phyloP scores from a whole-genome alignment of 23 red algal genomes.

The Gracilaria domingensis region DNA sequence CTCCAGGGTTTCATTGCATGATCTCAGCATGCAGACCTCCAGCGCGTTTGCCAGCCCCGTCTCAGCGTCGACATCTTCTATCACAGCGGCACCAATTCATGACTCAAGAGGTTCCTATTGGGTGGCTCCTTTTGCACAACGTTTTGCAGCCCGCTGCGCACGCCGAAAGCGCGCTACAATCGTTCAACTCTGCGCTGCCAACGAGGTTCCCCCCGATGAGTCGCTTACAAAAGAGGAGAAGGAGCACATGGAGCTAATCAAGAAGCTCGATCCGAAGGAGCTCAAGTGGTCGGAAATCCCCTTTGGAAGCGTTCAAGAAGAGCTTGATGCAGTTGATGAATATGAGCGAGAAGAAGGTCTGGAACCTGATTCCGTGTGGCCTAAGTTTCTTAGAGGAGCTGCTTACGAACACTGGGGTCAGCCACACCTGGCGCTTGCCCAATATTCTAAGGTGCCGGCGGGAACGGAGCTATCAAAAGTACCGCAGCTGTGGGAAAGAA shows the following conservation, averaged over 20 bases:
- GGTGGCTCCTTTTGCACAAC: not conserved
- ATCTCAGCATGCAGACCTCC: not conserved
- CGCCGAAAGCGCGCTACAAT: not conserved
- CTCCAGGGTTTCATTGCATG: not conserved
- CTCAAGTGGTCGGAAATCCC: conserved; percentile 71
- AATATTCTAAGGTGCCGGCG: conserved; percentile 14
- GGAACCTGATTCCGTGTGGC: conserved; percentile 63
- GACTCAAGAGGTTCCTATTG: not conserved
- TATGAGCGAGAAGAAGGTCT: conserved; percentile 62
- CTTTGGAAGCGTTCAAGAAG: conserved; percentile 51
- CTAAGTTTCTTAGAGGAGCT: conserved; percentile 70
- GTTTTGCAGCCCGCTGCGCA: not conserved
- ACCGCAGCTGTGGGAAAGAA: conserved; percentile 61
- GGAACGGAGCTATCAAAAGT: conserved; percentile 42
- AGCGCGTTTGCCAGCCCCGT: not conserved
- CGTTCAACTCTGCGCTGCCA: not conserved
- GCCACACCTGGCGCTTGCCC: conserved; percentile 69
- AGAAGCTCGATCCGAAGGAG: conserved; percentile 23
- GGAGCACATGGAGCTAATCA: not conserved
- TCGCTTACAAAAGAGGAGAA: not conserved
- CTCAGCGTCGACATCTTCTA: not conserved
- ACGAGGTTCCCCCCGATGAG: not conserved
- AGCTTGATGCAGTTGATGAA: conserved; percentile 64
- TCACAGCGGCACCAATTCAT: not conserved
- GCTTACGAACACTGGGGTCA: conserved; percentile 79